These are phyloP conservation scores for Raphanus hybrid DNA, from an alignment of 441 rosid species.

Conservation along the genomic window DNA sequence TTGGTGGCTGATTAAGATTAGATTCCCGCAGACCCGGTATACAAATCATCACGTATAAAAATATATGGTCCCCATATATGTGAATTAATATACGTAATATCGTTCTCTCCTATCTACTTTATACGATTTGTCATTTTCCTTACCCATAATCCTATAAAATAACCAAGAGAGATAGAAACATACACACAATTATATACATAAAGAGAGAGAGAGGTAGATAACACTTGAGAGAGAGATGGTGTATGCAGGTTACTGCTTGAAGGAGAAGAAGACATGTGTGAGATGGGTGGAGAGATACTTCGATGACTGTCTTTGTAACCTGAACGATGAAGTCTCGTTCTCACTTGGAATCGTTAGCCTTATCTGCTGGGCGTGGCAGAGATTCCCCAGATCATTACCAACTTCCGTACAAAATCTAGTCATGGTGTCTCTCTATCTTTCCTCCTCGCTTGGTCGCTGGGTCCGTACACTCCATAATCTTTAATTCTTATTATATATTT, in stretches of 20 bases:
- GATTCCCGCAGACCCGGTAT: not conserved
- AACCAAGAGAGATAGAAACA: conserved; percentile 24
- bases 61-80: conserved; percentile 23
- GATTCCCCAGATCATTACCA: conserved; percentile 92
- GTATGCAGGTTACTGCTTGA: conserved; percentile 55
- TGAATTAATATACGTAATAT: not conserved
- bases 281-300: conserved; percentile 74
- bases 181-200: not conserved
- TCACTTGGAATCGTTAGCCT: conserved; percentile 69
- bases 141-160: conserved; percentile 29
- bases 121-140: conserved; percentile 37
- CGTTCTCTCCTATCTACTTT: conserved; percentile 26
- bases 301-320: conserved; percentile 81
- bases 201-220: conserved; percentile 18
- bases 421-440: conserved; percentile 91
- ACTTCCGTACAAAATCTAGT: conserved; percentile 86
- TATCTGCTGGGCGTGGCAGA: conserved; percentile 87
- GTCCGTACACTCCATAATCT: conserved; percentile 40
- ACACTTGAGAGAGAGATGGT: conserved; percentile 31
- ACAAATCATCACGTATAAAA: not conserved
- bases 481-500: not conserved
- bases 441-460: conserved; percentile 93
- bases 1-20: conserved; percentile 3
- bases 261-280: conserved; percentile 67
- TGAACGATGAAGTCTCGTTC: conserved; percentile 71